A percentile compares a stretch with the other conserved stretches of the same genome.
phyloP scores from a whole-genome alignment of 768 basidiomycete species.

The Kwoniella botswanensis region DNA sequence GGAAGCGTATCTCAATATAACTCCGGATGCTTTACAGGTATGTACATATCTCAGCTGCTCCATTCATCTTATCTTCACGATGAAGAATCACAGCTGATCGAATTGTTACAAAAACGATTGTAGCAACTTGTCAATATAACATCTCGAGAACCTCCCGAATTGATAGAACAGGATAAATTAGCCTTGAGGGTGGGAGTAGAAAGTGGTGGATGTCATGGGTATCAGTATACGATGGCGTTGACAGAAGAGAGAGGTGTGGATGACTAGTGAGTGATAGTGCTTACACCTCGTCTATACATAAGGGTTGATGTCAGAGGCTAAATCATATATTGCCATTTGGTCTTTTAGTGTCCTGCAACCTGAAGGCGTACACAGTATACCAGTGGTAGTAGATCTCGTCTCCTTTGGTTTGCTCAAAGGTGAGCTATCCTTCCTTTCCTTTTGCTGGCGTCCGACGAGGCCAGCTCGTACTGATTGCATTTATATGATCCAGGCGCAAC shows the following conservation, averaged over 20 bases:
- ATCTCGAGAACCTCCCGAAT: conserved; percentile 65
- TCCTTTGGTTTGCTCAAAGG: conserved; percentile 82
- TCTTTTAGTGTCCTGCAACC: conserved; percentile 44
- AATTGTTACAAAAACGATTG: too few relatives aligned
- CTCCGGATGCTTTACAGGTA: conserved; percentile 50
- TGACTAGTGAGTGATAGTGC: conserved; percentile 73
- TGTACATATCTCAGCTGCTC: conserved; percentile 4
- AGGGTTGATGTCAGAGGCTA: not conserved
- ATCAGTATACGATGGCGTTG: conserved; percentile 91
- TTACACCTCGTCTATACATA: not conserved
- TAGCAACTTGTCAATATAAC: conserved; percentile 81
- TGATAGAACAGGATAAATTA: conserved; percentile 60
- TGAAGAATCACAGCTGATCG: conserved; percentile 2
- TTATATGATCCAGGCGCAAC: conserved; percentile 64
- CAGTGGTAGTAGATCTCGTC: conserved; percentile 78
- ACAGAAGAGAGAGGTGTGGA: conserved; percentile 68
- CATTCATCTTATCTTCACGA: not conserved
- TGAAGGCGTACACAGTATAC: conserved; percentile 47
- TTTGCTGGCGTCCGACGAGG: too few relatives aligned
- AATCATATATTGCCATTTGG: not conserved
- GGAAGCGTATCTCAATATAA: conserved; percentile 47
- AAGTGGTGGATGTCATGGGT: conserved; percentile 95
- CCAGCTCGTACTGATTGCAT: not conserved
- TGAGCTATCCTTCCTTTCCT: conserved; percentile 17
- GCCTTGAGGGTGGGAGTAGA: conserved; percentile 84